Evolutionary conservation across 768 basidiomycete species (phyloP).

Genomic region (Boletus pseudo-olivaceus): DNA sequence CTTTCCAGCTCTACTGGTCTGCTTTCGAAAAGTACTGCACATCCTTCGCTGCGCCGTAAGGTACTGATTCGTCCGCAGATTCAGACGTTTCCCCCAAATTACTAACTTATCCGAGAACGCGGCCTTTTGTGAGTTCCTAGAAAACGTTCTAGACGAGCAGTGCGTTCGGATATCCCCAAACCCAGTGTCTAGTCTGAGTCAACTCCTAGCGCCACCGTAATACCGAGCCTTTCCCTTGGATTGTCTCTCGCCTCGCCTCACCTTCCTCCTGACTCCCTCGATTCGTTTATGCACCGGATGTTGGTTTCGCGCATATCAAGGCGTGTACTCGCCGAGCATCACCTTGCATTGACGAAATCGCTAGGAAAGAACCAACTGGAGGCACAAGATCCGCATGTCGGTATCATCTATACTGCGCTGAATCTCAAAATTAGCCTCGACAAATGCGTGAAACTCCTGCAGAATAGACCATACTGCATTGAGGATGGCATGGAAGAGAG

Average conservation of each 20-base stretch:
- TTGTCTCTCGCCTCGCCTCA: constrained; percentile 81
- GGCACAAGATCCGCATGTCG: constrained; percentile 61
- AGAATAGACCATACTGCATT: constrained; percentile 42
- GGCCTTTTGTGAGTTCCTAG: constrained; percentile 71
- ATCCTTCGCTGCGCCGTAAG: neutral
- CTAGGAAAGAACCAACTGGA: constrained; percentile 36
- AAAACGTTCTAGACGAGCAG: constrained; percentile 70
- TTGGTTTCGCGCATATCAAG: constrained; percentile 86
- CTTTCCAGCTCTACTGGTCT: constrained; percentile 71
- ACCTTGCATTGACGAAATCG: constrained; percentile 73
- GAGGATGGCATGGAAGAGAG: constrained; percentile 36
- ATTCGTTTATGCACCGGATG: constrained; percentile 90
- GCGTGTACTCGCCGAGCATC: constrained; percentile 85
- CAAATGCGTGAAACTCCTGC: constrained; percentile 59
- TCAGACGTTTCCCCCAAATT: constrained; percentile 72
- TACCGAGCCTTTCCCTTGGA: constrained; percentile 79
- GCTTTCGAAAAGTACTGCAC: constrained; percentile 74
- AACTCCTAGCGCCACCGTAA: constrained; percentile 59
- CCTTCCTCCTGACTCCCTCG: constrained; percentile 72
- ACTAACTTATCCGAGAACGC: constrained; percentile 72
- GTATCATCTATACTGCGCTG: constrained; percentile 78
- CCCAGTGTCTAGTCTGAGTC: constrained; percentile 5
- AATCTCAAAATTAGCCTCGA: constrained; percentile 68
- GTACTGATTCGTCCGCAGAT: constrained; percentile 39
- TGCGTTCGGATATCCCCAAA: constrained; percentile 34